Evolutionary conservation across 2,329 filamentous ascomycete genomes (phyloP).

Genomic region (Fusarium foetens): DNA sequence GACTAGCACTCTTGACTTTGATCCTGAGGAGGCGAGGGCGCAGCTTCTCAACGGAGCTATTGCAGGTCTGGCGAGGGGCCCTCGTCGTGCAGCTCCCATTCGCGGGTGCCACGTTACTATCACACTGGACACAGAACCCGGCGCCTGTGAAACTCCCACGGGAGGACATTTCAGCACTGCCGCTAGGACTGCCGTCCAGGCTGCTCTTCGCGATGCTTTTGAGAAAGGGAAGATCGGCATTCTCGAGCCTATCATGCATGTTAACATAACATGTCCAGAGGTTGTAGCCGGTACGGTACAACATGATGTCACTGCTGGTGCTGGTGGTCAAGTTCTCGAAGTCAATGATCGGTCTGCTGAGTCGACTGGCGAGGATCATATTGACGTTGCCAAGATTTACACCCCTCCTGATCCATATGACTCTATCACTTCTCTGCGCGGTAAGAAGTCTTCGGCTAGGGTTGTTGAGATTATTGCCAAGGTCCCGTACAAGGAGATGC

Average conservation of each 20-base stretch:
- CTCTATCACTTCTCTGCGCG: slow-evolving; percentile 65
- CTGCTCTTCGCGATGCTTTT: slow-evolving; percentile 72
- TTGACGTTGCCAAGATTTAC: slow-evolving; percentile 83
- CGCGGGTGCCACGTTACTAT: slow-evolving; percentile 79
- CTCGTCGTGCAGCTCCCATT: slow-evolving; percentile 81
- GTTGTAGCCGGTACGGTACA: slow-evolving; percentile 81
- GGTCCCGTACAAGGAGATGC: slow-evolving; percentile 96
- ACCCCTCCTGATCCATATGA: slow-evolving; percentile 86
- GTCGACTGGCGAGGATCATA: slow-evolving; percentile 52
- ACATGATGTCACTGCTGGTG: slow-evolving; percentile 79
- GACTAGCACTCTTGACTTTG: slow-evolving; percentile 60
- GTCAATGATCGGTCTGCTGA: slow-evolving; percentile 66
- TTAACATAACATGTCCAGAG: slow-evolving; percentile 87
- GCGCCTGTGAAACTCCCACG: slow-evolving; percentile 65
- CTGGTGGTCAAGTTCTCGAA: slow-evolving; percentile 78
- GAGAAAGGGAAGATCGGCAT: slow-evolving; percentile 68
- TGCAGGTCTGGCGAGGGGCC: slow-evolving; percentile 86
- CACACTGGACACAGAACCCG: slow-evolving; percentile 71
- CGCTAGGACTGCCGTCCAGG: slow-evolving; percentile 70
- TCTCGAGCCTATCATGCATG: slow-evolving; percentile 94
- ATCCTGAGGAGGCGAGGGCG: slow-evolving; percentile 61
- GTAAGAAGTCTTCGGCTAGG: slow-evolving; percentile 60
- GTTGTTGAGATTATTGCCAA: slow-evolving; percentile 79
- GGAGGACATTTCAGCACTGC: slow-evolving; percentile 75
- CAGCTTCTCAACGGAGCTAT: slow-evolving; percentile 81